Evolutionary conservation across 2,329 filamentous ascomycete genomes (phyloP), one percentile per base, ranked within the genome.

Genomic region (Aspergillus felis): DNA sequence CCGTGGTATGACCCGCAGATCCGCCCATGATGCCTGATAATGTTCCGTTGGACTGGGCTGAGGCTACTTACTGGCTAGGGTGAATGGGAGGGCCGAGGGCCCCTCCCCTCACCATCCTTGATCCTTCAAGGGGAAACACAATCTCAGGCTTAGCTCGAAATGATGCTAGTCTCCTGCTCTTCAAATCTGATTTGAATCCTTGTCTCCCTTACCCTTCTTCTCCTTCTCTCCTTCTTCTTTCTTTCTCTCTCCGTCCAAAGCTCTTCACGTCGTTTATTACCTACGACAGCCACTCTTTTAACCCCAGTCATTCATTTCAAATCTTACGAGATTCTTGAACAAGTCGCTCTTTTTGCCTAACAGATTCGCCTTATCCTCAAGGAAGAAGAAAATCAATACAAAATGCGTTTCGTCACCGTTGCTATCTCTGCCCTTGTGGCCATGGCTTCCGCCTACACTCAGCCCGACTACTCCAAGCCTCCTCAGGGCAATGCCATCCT

Each of bases 401-500:
- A 64, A 57, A 76, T 77, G 74, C 72, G 71, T 68, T 74, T 78
- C 69, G 66, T 72, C 63, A 63, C 68, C 49, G 62, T 70, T 51
- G 63, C 71, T 59, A 53, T 75, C 62, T 68, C 75, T 44, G 68
- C 73, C 67, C 66, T 79, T 53, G 69, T 66, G 61, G 74, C 74
- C 63, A 57, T 74, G 51, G 74, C 69, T 51, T 67, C 74, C 54
- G 74, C 74, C 59, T 65, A 70, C 69, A 73, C 69, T 53, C 24
- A 63, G 38, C 73, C 74, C 59, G 66, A 77, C 66, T 72, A 72
- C 72, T 56, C 46, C 54, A 57, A 72, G 58, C 3, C 47, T 22
- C 76, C 75, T 38, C 53, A 56, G 53, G 84, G 83, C 67, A 87
- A 87, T 71, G 74, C 84, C 53, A 82, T 87, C 74, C 64, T 64